phyloP scores from a whole-genome alignment of 2,329 filamentous ascomycete species.

The Beauveria asiatica region DNA sequence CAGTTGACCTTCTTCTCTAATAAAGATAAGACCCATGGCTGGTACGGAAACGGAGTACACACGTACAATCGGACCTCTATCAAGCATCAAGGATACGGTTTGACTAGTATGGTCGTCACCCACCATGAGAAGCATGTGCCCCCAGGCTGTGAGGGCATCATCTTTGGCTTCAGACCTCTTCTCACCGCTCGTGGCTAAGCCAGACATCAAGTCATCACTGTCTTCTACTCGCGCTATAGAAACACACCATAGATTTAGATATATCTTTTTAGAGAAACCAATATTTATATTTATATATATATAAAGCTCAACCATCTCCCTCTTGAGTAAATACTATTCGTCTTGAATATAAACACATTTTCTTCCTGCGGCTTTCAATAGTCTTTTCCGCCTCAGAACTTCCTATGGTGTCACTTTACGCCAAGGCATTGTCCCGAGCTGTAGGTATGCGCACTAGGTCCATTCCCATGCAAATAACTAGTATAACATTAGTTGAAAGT shows the following conservation, averaged over 20 bases:
- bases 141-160: not conserved
- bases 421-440: not conserved
- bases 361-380: not conserved
- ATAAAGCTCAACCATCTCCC: too few relatives aligned
- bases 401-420: not conserved
- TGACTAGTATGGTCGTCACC: not conserved
- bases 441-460: slow-evolving; percentile 13
- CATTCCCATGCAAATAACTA: not conserved
- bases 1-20: too few relatives aligned
- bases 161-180: not conserved
- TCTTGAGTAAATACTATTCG: too few relatives aligned
- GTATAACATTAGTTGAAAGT: slow-evolving; percentile 1
- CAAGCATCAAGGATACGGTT: not conserved
- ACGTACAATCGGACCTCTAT: not conserved
- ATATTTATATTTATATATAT: too few relatives aligned
- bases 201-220: too few relatives aligned
- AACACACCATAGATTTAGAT: too few relatives aligned
- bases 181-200: too few relatives aligned
- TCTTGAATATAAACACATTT: too few relatives aligned
- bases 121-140: not conserved
- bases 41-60: too few relatives aligned
- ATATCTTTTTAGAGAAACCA: too few relatives aligned
- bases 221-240: too few relatives aligned
- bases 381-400: not conserved
- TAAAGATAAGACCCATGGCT: too few relatives aligned